phyloP scores from a whole-genome alignment of 768 basidiomycete genomes.

The Panaeolus cyanescens region DNA sequence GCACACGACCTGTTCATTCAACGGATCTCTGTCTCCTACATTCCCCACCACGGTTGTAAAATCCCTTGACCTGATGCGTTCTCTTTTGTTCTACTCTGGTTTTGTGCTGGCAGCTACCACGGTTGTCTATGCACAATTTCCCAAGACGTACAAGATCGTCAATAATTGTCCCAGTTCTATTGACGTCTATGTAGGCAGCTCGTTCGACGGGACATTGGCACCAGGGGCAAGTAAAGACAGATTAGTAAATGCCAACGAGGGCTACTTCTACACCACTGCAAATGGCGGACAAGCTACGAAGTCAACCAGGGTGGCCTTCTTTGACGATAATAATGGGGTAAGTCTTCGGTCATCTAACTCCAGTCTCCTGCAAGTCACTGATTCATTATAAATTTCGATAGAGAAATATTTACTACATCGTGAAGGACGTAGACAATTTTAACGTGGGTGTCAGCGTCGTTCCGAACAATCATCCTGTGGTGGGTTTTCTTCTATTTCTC shows the following conservation, averaged over 20 bases:
- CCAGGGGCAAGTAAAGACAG: constrained; percentile 13
- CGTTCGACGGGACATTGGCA: constrained; percentile 17
- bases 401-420: constrained; percentile 7
- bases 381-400: too few species aligned
- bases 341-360: background rate
- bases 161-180: constrained; percentile 22
- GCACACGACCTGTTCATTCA: background rate
- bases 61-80: background rate
- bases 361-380: too few species aligned
- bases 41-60: background rate
- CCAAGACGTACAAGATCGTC: constrained; percentile 14
- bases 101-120: background rate
- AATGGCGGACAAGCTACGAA: constrained; percentile 21
- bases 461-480: background rate
- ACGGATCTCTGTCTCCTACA: background rate
- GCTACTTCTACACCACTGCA: constrained; percentile 22
- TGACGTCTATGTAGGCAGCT: constrained; percentile 17
- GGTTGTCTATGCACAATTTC: background rate
- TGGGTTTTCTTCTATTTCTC: background rate
- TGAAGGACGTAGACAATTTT: constrained; percentile 6
- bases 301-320: constrained; percentile 18
- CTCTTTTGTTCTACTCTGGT: background rate
- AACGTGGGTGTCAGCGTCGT: constrained; percentile 2
- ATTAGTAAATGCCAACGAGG: constrained; percentile 6
- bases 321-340: constrained; percentile 12